Base-by-base conservation (phyloP, 805 yeast genomes). In the Yarrowia phangngaensis region DNA sequence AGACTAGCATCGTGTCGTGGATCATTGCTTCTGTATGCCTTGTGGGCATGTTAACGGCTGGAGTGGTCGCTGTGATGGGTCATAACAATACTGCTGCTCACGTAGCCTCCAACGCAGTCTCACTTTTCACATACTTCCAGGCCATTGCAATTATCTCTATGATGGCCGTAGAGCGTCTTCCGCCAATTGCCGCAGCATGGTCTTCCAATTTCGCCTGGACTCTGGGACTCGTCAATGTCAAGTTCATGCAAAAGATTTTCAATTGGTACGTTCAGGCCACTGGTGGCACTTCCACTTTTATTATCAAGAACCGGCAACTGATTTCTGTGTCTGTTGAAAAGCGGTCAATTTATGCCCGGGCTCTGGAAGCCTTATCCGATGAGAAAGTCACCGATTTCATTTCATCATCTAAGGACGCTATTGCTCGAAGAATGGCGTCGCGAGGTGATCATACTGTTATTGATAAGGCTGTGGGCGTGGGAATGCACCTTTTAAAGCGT, bases 141-240 rank as follows among this genome's bases (percentile, higher is more conserved):
- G 79, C 84, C 51, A 72, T 92, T 57, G 96, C 97, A 15, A 80
- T 90, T 52, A 82, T 90, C 14, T 77, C 95, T 13, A 89, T 92
- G 96, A 82, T 88, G 88, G 96, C 94, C 51, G 97, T 90, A 22
- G 76, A 86, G 15, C 71, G 78, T 53, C 84, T 87, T 15, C 98
- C 98, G 2, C 98, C 98, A 2, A 89, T 92, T 57, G 97, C 97
- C 4, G 87, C 95, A 3, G 89, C 97, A 2, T 90, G 98, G 98
- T 80, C 94, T 23, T 95, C 90, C 67, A 92, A 90, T 69, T 92
- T 92, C 71, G 80, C 79, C 66, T 90, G 97, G 97, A 80, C 97
- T 1, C 76, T 90, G 76, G 98, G 98, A 36, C 81, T 90, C 55
- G 84, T 92, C 58, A 74, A 75, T 48, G 78, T 80, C 6, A 65